phyloP scores from a whole-genome alignment of 495 filamentous ascomycete species.

The Penicillium desertorum region DNA sequence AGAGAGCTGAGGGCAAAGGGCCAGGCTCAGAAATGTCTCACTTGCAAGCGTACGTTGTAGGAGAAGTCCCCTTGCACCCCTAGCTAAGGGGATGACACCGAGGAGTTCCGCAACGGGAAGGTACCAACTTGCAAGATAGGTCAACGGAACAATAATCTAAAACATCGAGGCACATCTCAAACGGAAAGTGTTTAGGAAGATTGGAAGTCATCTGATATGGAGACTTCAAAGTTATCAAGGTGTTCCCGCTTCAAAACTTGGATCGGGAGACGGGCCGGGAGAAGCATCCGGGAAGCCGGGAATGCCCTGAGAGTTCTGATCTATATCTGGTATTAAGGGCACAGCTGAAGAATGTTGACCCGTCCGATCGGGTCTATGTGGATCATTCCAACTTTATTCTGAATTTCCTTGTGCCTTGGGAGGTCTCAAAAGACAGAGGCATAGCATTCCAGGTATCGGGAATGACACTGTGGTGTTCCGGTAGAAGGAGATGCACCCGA shows the following conservation, averaged over 20 bases:
- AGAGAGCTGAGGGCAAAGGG: not conserved
- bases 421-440: not conserved
- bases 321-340: not conserved
- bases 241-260: not conserved
- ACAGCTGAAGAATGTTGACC: slow-evolving; percentile 20
- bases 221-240: not conserved
- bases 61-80: not conserved
- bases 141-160: not conserved
- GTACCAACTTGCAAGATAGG: not conserved
- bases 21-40: not conserved
- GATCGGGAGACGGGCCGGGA: slow-evolving; percentile 1
- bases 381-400: slow-evolving; percentile 7
- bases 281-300: slow-evolving; percentile 9
- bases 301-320: slow-evolving; percentile 11
- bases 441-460: not conserved
- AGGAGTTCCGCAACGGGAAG: not conserved
- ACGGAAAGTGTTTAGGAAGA: not conserved
- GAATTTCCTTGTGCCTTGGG: not conserved
- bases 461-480: not conserved
- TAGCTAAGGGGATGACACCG: not conserved
- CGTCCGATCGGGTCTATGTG: slow-evolving; percentile 23
- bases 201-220: not conserved
- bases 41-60: not conserved
- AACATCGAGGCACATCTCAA: not conserved
- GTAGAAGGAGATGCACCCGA: not conserved